These are phyloP conservation scores for Fagus crenata DNA, from an alignment of 306 rosid genomes.

Conservation along the genomic window DNA sequence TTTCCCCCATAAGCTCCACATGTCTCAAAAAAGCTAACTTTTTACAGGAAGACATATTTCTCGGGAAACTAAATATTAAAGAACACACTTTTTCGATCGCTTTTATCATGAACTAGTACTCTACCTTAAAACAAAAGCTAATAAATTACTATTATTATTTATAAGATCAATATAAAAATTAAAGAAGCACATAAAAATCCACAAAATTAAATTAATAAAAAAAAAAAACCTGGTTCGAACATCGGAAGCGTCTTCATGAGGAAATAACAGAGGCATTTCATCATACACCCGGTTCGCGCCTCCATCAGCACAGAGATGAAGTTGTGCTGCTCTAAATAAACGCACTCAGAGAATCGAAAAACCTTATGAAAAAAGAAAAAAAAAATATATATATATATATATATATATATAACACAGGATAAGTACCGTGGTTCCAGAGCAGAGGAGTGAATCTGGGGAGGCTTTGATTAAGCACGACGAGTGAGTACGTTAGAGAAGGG, in stretches of 20 bases:
- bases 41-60: no score
- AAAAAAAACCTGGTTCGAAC: constrained; percentile 63
- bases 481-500: constrained; percentile 48
- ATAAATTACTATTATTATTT: not conserved
- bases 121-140: no score
- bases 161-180: not conserved
- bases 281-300: constrained; percentile 88
- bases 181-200: not conserved
- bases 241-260: constrained; percentile 47
- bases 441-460: constrained; percentile 79
- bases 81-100: no score
- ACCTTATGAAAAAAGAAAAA: not conserved
- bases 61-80: no score
- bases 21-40: no score
- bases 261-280: constrained; percentile 76
- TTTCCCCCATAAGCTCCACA: no score
- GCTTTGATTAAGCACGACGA: constrained; percentile 71
- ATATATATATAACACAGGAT: no score
- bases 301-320: constrained; percentile 89
- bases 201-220: not conserved
- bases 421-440: constrained; percentile 85
- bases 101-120: no score
- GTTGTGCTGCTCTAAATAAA: constrained; percentile 54
- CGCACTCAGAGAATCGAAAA: constrained; percentile 2
- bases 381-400: no score